Percentiles rank a stretch among this genome's conserved stretches.
Evolutionary conservation across 202 grass and related monocot genomes (phyloP).

Genomic region (Panicum virgatum): DNA sequence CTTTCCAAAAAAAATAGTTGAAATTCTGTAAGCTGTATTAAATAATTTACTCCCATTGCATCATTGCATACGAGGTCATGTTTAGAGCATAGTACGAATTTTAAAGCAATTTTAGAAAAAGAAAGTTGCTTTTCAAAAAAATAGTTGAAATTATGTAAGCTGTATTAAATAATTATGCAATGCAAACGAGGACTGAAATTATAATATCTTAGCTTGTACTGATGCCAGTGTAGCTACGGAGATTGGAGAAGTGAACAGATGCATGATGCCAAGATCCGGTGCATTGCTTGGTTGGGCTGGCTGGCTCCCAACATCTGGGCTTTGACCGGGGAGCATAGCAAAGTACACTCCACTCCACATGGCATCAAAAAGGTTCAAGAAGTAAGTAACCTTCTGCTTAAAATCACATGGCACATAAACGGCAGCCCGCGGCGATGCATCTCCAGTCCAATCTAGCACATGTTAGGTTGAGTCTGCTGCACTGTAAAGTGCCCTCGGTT

Average conservation of each 20-base stretch:
- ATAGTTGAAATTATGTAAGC: no score
- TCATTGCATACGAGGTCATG: no score
- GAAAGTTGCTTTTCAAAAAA: no score
- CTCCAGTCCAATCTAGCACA: not conserved
- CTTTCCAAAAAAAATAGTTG: not conserved
- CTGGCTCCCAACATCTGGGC: slow-evolving; percentile 26
- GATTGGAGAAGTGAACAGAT: not conserved
- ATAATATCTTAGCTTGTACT: not conserved
- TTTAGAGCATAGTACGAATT: no score
- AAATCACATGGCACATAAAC: slow-evolving; percentile 2
- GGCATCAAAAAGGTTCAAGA: slow-evolving; percentile 16
- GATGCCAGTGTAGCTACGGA: not conserved
- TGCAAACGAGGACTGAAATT: no score
- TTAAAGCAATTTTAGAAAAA: no score
- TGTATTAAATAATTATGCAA: no score
- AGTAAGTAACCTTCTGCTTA: slow-evolving; percentile 9
- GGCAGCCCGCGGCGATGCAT: slow-evolving; percentile 1
- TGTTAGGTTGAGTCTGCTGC: slow-evolving; percentile 54
- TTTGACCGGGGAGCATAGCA: not conserved
- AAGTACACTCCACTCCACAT: not conserved
- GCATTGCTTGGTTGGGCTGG: slow-evolving; percentile 15
- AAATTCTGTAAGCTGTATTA: not conserved
- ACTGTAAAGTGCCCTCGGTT: slow-evolving; percentile 35
- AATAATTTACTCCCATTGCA: no score
- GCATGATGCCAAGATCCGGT: slow-evolving; percentile 17